Evolutionary conservation across 2,329 filamentous ascomycete species (phyloP).

Genomic region (Arthrobotrys musiformis): DNA sequence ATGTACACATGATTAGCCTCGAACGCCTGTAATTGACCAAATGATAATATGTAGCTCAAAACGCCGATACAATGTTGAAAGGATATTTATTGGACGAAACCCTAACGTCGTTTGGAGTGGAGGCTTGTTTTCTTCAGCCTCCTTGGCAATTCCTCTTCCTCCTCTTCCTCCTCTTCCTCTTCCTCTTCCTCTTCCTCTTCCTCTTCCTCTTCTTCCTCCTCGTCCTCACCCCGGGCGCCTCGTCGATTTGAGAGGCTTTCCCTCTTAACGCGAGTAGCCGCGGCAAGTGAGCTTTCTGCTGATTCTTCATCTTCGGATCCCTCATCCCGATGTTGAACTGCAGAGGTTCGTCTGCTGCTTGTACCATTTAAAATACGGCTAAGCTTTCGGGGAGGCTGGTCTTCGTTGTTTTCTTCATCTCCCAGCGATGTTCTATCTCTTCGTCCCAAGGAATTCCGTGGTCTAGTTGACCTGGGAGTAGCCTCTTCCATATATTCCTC

Average conservation of each 20-base stretch:
- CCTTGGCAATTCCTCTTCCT: slow-evolving; percentile 28
- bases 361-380: slow-evolving; percentile 29
- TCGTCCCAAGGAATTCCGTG: slow-evolving; percentile 35
- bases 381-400: slow-evolving; percentile 36
- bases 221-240: not conserved
- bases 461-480: not conserved
- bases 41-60: not conserved
- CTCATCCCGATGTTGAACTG: not conserved
- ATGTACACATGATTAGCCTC: not conserved
- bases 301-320: not conserved
- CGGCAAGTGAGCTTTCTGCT: not conserved
- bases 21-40: not conserved
- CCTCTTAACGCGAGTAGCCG: slow-evolving; percentile 7
- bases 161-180: not conserved
- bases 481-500: slow-evolving; percentile 6
- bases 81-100: not conserved
- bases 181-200: slow-evolving; percentile 5
- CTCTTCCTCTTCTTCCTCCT: slow-evolving; percentile 12
- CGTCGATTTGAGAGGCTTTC: slow-evolving; percentile 3
- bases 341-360: slow-evolving; percentile 3
- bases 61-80: not conserved
- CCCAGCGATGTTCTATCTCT: slow-evolving; percentile 6
- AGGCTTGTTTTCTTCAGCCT: slow-evolving; percentile 28
- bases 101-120: slow-evolving; percentile 6
- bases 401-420: slow-evolving; percentile 25